Conservation (phyloP, 1,284 basidiomycete genomes). For the Cystobasidiaceae sp. region DNA sequence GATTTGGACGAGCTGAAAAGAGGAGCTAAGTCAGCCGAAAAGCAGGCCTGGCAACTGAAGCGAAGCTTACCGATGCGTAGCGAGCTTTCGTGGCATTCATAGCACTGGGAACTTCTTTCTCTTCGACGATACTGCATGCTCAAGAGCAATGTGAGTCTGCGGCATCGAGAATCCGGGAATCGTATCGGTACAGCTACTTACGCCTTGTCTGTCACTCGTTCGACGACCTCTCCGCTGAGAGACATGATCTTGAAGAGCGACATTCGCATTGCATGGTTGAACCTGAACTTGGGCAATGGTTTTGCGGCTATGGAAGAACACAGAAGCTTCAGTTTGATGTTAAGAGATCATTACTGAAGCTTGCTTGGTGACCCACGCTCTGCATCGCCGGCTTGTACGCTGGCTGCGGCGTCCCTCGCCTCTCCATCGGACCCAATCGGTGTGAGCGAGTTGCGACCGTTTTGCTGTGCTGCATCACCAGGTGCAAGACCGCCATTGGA, state of each 20-base stretch:
- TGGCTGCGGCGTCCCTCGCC: no score
- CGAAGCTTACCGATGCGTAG: constrained; percentile 34
- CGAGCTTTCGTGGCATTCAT: constrained; percentile 35
- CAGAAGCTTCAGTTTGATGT: background rate
- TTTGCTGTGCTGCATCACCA: background rate
- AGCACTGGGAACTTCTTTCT: constrained; percentile 32
- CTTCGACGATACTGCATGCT: constrained; percentile 35
- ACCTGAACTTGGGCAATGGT: constrained; percentile 39
- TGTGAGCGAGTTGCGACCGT: constrained; percentile 11
- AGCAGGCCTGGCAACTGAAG: no score
- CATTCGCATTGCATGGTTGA: constrained; percentile 35
- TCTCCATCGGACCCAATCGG: constrained; percentile 27
- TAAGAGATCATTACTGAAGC: no score
- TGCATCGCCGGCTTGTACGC: no score
- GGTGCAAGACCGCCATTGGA: background rate
- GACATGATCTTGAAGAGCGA: constrained; percentile 33
- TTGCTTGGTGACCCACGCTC: constrained; percentile 30
- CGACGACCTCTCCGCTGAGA: constrained; percentile 34
- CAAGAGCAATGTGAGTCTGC: no score
- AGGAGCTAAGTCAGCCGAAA: background rate
- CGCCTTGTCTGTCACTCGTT: constrained; percentile 39
- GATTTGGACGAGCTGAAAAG: constrained; percentile 33
- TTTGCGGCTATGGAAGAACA: constrained; percentile 8
- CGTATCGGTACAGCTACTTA: no score
- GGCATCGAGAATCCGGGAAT: no score